A percentile compares a stretch with the other conserved stretches of the same genome.
These are phyloP conservation scores for Phytophthora nicotianae DNA, from an alignment of 352 stramenopile species.

Conservation along the genomic window DNA sequence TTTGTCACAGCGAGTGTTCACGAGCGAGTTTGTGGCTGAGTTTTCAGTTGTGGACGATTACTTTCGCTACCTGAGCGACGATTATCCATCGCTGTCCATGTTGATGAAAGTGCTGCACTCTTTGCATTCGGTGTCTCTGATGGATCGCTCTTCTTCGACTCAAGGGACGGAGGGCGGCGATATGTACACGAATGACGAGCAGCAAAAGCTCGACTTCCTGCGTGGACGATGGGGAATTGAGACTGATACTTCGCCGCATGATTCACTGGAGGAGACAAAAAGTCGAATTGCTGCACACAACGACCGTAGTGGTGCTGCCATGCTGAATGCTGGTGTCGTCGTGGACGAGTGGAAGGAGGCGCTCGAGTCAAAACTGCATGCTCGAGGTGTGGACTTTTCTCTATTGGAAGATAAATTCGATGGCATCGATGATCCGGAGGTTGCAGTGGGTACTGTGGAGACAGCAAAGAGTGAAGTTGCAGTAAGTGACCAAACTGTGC, in stretches of 20 bases:
- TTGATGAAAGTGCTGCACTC: constrained; percentile 69
- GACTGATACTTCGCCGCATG: constrained; percentile 1
- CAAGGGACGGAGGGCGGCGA: constrained; percentile 1
- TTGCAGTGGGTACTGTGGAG: constrained; percentile 1
- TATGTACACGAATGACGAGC: constrained; percentile 28
- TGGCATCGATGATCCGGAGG: constrained; percentile 6
- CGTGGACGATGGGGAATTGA: constrained; percentile 27
- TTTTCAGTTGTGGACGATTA: constrained; percentile 71
- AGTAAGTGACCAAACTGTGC: constrained; percentile 2
- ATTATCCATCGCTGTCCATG: constrained; percentile 61
- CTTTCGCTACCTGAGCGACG: constrained; percentile 67
- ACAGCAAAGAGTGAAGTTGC: neutral
- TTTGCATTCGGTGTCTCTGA: constrained; percentile 40
- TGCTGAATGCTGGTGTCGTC: constrained; percentile 32
- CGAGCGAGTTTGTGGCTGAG: constrained; percentile 52
- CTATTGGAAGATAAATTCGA: constrained; percentile 38
- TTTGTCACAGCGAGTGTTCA: constrained; percentile 55
- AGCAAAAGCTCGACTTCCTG: constrained; percentile 36
- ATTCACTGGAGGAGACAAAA: constrained; percentile 13
- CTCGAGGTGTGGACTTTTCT: constrained; percentile 47
- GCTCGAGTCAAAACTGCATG: constrained; percentile 27
- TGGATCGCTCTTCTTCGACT: constrained; percentile 2
- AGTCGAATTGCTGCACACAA: constrained; percentile 25
- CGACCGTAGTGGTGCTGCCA: constrained; percentile 30
- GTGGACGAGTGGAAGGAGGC: constrained; percentile 45